Conservation (phyloP, 495 filamentous ascomycete genomes). For the Xylaria cubensis region DNA sequence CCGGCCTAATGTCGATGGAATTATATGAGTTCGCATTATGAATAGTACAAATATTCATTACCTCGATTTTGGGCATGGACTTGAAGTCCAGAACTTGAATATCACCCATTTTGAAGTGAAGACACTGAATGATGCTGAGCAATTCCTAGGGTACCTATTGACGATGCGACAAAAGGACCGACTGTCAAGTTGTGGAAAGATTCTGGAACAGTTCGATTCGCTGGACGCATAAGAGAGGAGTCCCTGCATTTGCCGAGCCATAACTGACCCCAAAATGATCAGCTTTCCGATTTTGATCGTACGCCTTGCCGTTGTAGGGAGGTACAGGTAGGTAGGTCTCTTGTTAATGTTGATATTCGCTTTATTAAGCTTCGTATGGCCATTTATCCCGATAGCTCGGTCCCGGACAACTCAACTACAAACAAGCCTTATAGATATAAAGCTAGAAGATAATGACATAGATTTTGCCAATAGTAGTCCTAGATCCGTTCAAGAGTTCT, state of each 20-base stretch:
- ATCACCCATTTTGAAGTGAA: conserved; percentile 29
- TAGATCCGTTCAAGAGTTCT: background rate
- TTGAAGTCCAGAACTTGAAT: conserved; percentile 47
- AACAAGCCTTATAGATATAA: no score
- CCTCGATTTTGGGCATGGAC: conserved; percentile 58
- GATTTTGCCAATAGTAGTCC: no score
- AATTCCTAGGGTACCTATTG: background rate
- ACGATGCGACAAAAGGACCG: conserved; percentile 6
- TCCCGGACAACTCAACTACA: no score
- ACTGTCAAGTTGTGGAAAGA: conserved; percentile 15
- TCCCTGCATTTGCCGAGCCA: background rate
- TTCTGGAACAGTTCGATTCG: conserved; percentile 22
- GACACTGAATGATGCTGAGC: background rate
- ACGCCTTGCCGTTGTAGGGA: background rate
- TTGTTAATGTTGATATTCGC: no score
- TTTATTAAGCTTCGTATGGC: no score
- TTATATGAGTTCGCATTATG: background rate
- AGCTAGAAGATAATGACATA: no score
- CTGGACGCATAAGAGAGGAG: background rate
- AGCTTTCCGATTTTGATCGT: background rate
- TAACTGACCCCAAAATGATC: conserved; percentile 15
- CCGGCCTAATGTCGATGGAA: background rate
- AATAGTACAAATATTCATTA: conserved; percentile 33
- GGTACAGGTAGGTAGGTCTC: no score
- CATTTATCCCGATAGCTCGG: no score